Evolutionary conservation across 2,329 filamentous ascomycete genomes (phyloP).

Genomic region (Podosphaera fusca): DNA sequence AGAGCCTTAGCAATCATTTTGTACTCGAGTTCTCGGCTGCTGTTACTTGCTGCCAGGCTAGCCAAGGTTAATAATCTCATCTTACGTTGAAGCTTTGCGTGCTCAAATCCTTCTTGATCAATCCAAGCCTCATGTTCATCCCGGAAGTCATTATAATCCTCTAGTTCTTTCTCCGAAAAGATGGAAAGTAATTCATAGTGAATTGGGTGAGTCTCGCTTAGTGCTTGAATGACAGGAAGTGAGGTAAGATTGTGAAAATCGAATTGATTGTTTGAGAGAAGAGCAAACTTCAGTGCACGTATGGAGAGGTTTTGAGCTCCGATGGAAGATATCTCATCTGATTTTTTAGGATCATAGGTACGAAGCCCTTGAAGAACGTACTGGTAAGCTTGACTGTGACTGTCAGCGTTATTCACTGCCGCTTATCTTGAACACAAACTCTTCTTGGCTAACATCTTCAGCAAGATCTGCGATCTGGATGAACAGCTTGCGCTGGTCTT

Average conservation of each 20-base stretch:
- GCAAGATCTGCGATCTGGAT: slow-evolving; percentile 64
- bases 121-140: slow-evolving; percentile 76
- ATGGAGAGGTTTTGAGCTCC: slow-evolving; percentile 40
- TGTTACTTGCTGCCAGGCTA: slow-evolving; percentile 62
- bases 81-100: slow-evolving; percentile 64
- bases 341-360: slow-evolving; percentile 32
- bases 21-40: slow-evolving; percentile 75
- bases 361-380: slow-evolving; percentile 40
- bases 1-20: slow-evolving; percentile 62
- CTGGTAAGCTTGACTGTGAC: slow-evolving; percentile 35
- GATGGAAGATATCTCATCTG: slow-evolving; percentile 31
- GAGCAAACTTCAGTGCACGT: slow-evolving; percentile 41
- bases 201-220: slow-evolving; percentile 61
- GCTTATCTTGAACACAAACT: slow-evolving; percentile 26
- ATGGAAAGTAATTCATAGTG: slow-evolving; percentile 88
- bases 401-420: neutral
- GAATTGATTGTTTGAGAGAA: slow-evolving; percentile 41
- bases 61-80: slow-evolving; percentile 89
- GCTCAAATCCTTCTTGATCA: slow-evolving; percentile 50
- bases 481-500: slow-evolving; percentile 68
- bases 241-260: slow-evolving; percentile 51
- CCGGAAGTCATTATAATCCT: slow-evolving; percentile 89
- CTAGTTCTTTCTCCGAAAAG: slow-evolving; percentile 80
- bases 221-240: slow-evolving; percentile 59
- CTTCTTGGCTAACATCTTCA: slow-evolving; percentile 50